Conservation (phyloP, 2,329 filamentous ascomycete species). For the Xylariaceae sp. region DNA sequence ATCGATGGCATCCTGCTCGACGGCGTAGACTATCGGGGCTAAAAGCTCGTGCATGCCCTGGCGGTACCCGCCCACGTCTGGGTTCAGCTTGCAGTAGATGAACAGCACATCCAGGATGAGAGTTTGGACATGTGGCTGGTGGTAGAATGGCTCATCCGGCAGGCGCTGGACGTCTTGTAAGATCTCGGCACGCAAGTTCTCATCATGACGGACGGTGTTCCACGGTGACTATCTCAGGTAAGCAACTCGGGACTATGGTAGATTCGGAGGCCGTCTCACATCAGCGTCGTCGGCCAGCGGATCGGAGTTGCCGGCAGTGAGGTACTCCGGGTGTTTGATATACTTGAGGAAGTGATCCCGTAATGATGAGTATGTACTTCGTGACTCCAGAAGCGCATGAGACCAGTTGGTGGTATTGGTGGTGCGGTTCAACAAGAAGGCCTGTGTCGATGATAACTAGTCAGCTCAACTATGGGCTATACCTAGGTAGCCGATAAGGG, state of each 20-base stretch:
- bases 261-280: slow-evolving; percentile 30
- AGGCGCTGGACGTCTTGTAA: slow-evolving; percentile 91
- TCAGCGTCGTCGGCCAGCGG: slow-evolving; percentile 77
- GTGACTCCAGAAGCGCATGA: slow-evolving; percentile 60
- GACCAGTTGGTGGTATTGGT: slow-evolving; percentile 65
- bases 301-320: slow-evolving; percentile 67
- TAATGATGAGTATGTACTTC: slow-evolving; percentile 69
- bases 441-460: slow-evolving; percentile 49
- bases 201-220: slow-evolving; percentile 81
- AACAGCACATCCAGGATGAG: slow-evolving; percentile 88
- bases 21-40: slow-evolving; percentile 80
- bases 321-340: slow-evolving; percentile 78
- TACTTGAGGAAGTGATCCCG: slow-evolving; percentile 73
- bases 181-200: slow-evolving; percentile 81
- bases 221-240: slow-evolving; percentile 69
- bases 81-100: slow-evolving; percentile 90
- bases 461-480: slow-evolving; percentile 2
- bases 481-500: no score
- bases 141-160: slow-evolving; percentile 88
- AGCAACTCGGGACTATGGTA: slow-evolving; percentile 5
- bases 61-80: slow-evolving; percentile 80
- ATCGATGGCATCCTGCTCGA: slow-evolving; percentile 77
- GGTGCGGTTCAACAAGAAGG: slow-evolving; percentile 74
- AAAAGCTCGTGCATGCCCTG: slow-evolving; percentile 98
- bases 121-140: slow-evolving; percentile 69